Percentiles rank a stretch among this genome's conserved stretches.
phyloP scores from a whole-genome alignment of 2,329 filamentous ascomycete genomes.

The Colletotrichum tofieldiae region DNA sequence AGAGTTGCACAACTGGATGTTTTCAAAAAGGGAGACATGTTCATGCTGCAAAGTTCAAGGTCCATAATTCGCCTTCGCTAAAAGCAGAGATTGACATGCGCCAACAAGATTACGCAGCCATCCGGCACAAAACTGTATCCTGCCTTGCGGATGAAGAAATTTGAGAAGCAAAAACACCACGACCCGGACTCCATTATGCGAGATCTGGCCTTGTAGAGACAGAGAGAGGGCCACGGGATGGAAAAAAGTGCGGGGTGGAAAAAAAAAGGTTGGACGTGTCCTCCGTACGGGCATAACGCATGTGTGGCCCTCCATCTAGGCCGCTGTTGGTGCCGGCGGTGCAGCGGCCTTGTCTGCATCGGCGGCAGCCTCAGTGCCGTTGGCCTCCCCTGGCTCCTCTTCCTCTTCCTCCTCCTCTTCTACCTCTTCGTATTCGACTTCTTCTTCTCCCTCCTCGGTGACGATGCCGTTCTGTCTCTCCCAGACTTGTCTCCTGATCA shows the following conservation, averaged over 20 bases:
- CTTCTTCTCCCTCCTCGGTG: conserved; percentile 53
- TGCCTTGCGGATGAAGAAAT: conserved; percentile 19
- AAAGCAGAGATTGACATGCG: conserved; percentile 19
- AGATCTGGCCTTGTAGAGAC: neutral
- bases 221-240: neutral
- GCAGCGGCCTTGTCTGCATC: conserved; percentile 32
- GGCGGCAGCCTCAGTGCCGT: conserved; percentile 6
- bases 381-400: conserved; percentile 13
- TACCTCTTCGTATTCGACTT: conserved; percentile 43
- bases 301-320: neutral
- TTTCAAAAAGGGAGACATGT: neutral
- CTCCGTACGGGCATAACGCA: conserved; percentile 30
- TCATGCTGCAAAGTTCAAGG: conserved; percentile 1
- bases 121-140: conserved; percentile 21
- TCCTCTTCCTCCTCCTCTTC: conserved; percentile 39
- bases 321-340: conserved; percentile 19
- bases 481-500: conserved; percentile 85
- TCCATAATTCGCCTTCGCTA: conserved; percentile 38
- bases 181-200: conserved; percentile 26
- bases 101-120: conserved; percentile 4
- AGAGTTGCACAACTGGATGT: no score
- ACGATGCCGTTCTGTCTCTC: conserved; percentile 74
- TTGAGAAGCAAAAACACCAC: conserved; percentile 4
- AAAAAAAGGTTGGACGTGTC: conserved; percentile 25
- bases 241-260: neutral